Base-by-base conservation (phyloP, 257 asterid genomes). In the Penstemon davidsonii region DNA sequence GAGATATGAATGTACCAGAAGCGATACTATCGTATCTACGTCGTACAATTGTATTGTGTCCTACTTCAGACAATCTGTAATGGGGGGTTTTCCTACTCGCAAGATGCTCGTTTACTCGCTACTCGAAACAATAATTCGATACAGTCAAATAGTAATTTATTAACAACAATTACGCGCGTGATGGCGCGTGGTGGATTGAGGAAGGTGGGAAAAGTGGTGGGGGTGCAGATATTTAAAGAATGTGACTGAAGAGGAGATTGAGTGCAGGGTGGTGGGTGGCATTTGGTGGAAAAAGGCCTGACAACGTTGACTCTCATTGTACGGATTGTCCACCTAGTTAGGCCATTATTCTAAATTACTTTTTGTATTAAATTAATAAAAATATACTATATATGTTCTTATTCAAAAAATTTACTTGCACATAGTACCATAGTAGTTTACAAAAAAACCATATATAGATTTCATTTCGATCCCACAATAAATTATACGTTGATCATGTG, bases 231-330 rank as follows among this genome's bases (percentile, higher is more conserved):
- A 25, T 25, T 25, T 25, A 25, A 25, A 25, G 33, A 25, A 25
- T 25, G 33, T 25, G 33, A 25, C 33, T 25, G 33, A 25, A 25
- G 33, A 25, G 33, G 33, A 25, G 33, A 7, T 66, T 57, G 33
- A 62, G 68, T 3, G 41, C 4, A 6, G 36, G 25, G 3, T 6
- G 62, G 11, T 12, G 43, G 78, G 80, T 78, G 67, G 78, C 78
- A 65, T 75, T 75, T 66, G 88, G 89, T 82, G 79, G 83, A 55
- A 76, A 82, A 90, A 78, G 86, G 79, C 88, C 79, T 91, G 12
- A 3, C 5, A 85, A 88, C 79, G 95, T 90, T 88, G 97, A 88
- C 89, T 86, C 59, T 15, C 19, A 43, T 0, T 60, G 82, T 87
- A 85, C 95, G 89, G 89, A 87, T 78, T 75, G 79, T 70, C 77